These are phyloP conservation scores for Mycena alexandri DNA, from an alignment of 768 basidiomycete species.

Conservation along the genomic window DNA sequence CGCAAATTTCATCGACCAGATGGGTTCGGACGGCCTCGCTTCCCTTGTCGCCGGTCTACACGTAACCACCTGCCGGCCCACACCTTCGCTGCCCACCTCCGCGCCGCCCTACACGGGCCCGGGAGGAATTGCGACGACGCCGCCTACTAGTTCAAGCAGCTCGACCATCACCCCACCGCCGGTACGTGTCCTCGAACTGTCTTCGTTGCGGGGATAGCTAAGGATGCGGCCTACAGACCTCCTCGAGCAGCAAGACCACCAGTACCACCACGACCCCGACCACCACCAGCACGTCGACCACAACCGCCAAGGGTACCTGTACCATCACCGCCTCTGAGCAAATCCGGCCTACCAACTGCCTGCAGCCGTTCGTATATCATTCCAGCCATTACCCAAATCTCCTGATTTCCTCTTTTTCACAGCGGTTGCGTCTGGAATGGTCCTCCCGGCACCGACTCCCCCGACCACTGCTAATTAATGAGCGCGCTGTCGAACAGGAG, in stretches of 20 bases:
- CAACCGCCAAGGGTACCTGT: conserved; percentile 14
- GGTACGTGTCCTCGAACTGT: not conserved
- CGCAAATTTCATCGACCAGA: conserved; percentile 21
- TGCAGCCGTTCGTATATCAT: conserved; percentile 22
- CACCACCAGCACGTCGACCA: conserved; percentile 3
- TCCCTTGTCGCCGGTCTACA: conserved; percentile 29
- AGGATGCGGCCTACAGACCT: conserved; percentile 6
- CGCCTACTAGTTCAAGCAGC: conserved; percentile 15
- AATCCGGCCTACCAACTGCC: conserved; percentile 31
- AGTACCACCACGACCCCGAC: not conserved
- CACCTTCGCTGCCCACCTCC: conserved; percentile 35
- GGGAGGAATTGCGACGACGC: conserved; percentile 7
- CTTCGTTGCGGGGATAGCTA: not conserved
- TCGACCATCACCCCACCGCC: conserved; percentile 24
- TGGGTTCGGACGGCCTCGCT: conserved; percentile 27
- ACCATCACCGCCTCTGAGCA: conserved; percentile 35
- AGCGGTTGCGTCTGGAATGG: conserved; percentile 34
- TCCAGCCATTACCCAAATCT: no score
- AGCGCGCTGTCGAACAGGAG: no score
- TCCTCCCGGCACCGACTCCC: conserved; percentile 11
- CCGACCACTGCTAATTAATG: conserved; percentile 17
- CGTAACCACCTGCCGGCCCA: conserved; percentile 23
- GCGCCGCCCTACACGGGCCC: conserved; percentile 33
- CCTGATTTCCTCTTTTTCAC: not conserved
- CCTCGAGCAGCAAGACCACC: conserved; percentile 12